Base-by-base conservation (phyloP, 2,329 filamentous ascomycete genomes). In the Botrytis cinerea region DNA sequence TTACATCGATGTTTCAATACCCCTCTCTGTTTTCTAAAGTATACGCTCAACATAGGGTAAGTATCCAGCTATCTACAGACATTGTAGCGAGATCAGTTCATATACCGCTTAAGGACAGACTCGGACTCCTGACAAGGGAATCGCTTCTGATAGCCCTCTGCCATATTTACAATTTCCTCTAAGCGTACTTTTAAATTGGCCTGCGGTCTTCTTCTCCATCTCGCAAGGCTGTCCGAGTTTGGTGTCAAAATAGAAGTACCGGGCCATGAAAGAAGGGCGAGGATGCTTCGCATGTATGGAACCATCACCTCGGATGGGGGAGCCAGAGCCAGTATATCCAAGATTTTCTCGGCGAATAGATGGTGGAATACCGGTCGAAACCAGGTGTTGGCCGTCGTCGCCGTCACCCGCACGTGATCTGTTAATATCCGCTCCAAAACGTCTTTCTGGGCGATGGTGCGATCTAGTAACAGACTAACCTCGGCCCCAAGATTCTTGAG, bases 1-100 rank as follows among this genome's bases (percentile, higher is more conserved):
- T 22, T n/a, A 54, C 1, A 54, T 4, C 1, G 0, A 2, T 7
- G 5, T 54, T 51, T n/a, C 5, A n/a, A 54, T 3, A n/a, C n/a
- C 4, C 6, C 6, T 54, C 25, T n/a, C 48, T 54, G 7, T 1
- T n/a, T 51, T n/a, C 2, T n/a, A 7, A 54, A 54, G 4, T n/a
- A n/a, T 16, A 16, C 25, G 2, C 12, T 6, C 4, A 25, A 16
- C 48, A 7, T 54, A 3, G 25, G 5, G n/a, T n/a, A 7, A 16
- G 48, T n/a, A 54, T n/a, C 48, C 5, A 54, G 1, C 5, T n/a
- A 54, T 54, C 12, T 54, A 12, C 5, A 7, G n/a, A 54, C 0
- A 16, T 16, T 16, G 12, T 7, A 16, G 48, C 12, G 25, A 5
- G 14, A 16, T 54, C 48, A 16, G 25, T 0, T 54, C 25, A 54